Percentiles rank a stretch among this genome's conserved stretches.
Conservation (phyloP, 768 basidiomycete species). For the Naematelia aurantialba region DNA sequence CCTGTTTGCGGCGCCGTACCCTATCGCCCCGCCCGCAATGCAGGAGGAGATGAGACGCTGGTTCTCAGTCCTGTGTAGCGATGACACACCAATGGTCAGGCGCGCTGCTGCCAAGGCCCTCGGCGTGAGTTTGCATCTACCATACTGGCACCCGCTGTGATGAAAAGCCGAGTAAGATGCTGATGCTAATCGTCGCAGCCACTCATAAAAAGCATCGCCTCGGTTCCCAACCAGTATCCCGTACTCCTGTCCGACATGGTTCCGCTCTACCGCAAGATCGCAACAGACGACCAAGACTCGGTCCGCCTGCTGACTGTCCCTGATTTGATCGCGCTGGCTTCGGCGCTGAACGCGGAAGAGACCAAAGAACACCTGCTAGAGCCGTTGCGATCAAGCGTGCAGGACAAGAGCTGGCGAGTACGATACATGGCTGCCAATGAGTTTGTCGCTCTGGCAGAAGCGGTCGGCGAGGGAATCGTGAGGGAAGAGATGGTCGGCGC, state of each 20-base stretch:
- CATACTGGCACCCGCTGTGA: background rate
- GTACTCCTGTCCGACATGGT: conserved; percentile 82
- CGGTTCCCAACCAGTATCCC: conserved; percentile 54
- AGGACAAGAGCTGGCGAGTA: conserved; percentile 98
- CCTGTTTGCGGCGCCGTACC: conserved; percentile 84
- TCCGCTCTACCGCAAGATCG: conserved; percentile 86
- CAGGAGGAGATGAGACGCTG: conserved; percentile 82
- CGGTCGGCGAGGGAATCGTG: conserved; percentile 82
- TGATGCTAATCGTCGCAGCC: conserved; percentile 55
- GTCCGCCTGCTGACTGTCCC: conserved; percentile 93
- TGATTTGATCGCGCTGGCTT: conserved; percentile 86
- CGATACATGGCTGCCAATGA: conserved; percentile 97
- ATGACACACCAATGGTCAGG: conserved; percentile 98
- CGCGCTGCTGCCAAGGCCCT: conserved; percentile 94
- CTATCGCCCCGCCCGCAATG: conserved; percentile 45
- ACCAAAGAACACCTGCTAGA: conserved; percentile 83
- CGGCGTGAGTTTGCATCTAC: conserved; percentile 62
- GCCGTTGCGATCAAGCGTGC: conserved; percentile 79
- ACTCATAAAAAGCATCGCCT: conserved; percentile 68
- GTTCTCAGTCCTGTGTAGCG: conserved; percentile 74
- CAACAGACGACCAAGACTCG: conserved; percentile 95
- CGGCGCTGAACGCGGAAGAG: conserved; percentile 78
- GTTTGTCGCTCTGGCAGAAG: conserved; percentile 87
- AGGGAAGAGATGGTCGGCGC: conserved; percentile 90
- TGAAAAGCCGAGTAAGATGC: background rate